A percentile compares a stretch with the other conserved stretches of the same genome.
These are phyloP conservation scores for Talaromyces adpressus DNA, from an alignment of 495 filamentous ascomycete genomes.

Conservation along the genomic window DNA sequence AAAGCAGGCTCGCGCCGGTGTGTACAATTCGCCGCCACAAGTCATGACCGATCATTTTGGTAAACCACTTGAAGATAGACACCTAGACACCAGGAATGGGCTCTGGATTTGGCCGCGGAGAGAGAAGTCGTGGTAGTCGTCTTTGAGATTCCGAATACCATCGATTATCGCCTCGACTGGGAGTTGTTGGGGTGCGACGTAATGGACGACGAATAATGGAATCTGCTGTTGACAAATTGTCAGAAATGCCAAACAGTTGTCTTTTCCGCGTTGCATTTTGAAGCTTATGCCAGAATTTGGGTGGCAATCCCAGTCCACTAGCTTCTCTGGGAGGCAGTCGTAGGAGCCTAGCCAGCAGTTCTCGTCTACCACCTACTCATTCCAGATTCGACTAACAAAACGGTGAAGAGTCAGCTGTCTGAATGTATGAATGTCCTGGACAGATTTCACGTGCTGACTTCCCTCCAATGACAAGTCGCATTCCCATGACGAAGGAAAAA, in stretches of 20 bases:
- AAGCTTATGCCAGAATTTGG: background rate
- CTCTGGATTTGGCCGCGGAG: background rate
- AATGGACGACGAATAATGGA: background rate
- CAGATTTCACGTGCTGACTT: background rate
- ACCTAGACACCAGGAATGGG: background rate
- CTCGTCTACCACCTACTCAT: background rate
- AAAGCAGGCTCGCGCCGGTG: background rate
- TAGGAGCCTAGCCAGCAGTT: background rate
- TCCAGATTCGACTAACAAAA: background rate
- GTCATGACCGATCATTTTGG: background rate
- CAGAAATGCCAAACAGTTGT: background rate
- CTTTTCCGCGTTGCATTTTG: background rate
- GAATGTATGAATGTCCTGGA: background rate
- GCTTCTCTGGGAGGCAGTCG: background rate
- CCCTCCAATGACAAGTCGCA: background rate
- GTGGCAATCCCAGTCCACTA: background rate
- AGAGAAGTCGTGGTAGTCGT: background rate
- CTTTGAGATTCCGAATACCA: background rate
- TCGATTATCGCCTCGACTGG: background rate
- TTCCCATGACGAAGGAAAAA: background rate
- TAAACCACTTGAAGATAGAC: background rate
- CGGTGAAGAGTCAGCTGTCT: background rate
- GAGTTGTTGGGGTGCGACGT: background rate
- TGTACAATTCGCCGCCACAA: background rate
- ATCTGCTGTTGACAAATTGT: background rate